Base-by-base conservation (phyloP, 352 stramenopile genomes). In the Peronospora destructor region DNA sequence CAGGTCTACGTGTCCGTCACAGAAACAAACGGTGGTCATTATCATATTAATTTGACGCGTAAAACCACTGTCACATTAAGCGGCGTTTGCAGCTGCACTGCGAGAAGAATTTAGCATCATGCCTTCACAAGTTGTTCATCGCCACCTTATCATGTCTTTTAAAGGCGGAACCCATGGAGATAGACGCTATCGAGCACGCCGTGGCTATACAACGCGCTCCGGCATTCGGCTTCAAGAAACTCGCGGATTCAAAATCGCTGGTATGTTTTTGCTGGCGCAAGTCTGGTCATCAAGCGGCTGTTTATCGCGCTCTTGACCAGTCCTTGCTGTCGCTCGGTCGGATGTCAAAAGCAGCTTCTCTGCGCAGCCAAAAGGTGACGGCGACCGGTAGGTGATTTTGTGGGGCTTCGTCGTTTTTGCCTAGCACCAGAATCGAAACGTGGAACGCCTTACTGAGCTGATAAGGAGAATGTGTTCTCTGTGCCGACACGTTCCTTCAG, bases 1-100 rank as follows among this genome's bases (percentile, higher is more conserved):
- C 45, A 64, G 19, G 55, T 61, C 36, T 16, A 56, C 9, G 50
- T 61, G 45, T 64, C 61, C 25, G 17, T 64, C 2, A 30, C 40
- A 9, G 56, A 49, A 3, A 53, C 59, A 40, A 64, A 54, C 43
- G 42, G 33, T 40, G 49, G 36, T 0, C 48, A 54, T 16, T 32
- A 53, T 23, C 49, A 26, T 14, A 50, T 59, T 26, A 40, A 56
- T 14, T 10, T 59, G 28, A 56, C 40, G 1, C 35, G 48, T n/a
- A 14, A 47, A 56, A 21, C 25, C 25, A 3, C 25, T 28, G 25
- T 28, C 25, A 6, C 25, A 7, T 28, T 32, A 57, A 32, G 59
- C 61, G 6, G 54, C 59, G 11, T 52, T 67, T 9, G 25, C 43
- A 0, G 11, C 40, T 1, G 54, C 59, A 1, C 14, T 61, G 0